Evolutionary conservation across 179 eudicot genomes (phyloP).

Genomic region (Camellia oleifera): DNA sequence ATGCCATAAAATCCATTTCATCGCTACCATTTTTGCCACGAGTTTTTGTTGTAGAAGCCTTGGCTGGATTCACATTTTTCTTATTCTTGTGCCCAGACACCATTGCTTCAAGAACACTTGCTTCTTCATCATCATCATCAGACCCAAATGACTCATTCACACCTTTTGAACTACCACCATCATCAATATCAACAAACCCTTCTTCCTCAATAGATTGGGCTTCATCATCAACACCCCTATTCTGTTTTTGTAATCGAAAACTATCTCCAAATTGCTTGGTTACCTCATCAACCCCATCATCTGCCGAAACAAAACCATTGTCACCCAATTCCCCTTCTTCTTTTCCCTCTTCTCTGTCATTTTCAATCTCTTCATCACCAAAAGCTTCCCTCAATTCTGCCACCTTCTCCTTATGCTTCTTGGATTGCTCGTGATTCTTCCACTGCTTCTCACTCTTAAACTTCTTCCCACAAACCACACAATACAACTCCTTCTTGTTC

Average conservation of each 20-base stretch:
- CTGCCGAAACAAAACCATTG: conserved; percentile 41
- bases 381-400: conserved; percentile 73
- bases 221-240: conserved; percentile 27
- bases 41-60: conserved; percentile 19
- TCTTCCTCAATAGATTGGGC: conserved; percentile 43
- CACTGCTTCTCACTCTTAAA: conserved; percentile 96
- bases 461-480: conserved; percentile 90
- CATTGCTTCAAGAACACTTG: conserved; percentile 66
- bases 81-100: conserved; percentile 49
- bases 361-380: conserved; percentile 50
- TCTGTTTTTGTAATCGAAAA: conserved; percentile 30
- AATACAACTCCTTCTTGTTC: conserved; percentile 62
- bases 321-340: conserved; percentile 21
- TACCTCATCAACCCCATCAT: conserved; percentile 48
- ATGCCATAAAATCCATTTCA: conserved; percentile 54
- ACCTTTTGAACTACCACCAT: conserved; percentile 22
- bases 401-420: conserved; percentile 92
- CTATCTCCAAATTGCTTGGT: conserved; percentile 39
- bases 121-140: conserved; percentile 45
- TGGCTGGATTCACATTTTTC: conserved; percentile 26
- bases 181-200: conserved; percentile 26
- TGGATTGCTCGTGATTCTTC: conserved; percentile 95
- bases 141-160: conserved; percentile 26
- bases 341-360: conserved; percentile 31
- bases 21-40: conserved; percentile 30